Percentiles rank a stretch among this genome's conserved stretches.
These are phyloP conservation scores for Candida chilensis DNA, from an alignment of 805 yeast species.

Conservation along the genomic window DNA sequence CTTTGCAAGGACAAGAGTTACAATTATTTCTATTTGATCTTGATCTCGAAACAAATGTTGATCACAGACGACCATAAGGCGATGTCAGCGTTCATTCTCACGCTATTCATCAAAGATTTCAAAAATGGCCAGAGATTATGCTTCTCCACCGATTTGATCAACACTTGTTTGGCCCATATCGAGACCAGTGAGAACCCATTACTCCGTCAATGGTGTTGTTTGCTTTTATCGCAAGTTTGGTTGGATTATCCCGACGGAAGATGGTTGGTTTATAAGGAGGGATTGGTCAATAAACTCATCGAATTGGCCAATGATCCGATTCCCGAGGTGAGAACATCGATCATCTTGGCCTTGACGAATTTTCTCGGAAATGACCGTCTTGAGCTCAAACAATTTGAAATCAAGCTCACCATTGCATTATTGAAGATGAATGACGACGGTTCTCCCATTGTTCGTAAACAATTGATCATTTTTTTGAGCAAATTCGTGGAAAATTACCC, in stretches of 20 bases:
- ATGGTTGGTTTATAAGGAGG: constrained; percentile 58
- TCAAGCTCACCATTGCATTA: constrained; percentile 59
- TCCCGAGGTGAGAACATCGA: constrained; percentile 89
- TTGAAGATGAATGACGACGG: constrained; percentile 75
- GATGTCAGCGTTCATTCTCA: constrained; percentile 85
- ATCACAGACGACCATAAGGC: constrained; percentile 75
- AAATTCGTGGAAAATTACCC: constrained; percentile 61
- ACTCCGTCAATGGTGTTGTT: constrained; percentile 86
- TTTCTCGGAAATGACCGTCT: constrained; percentile 36
- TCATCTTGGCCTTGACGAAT: constrained; percentile 62
- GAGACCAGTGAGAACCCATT: constrained; percentile 75
- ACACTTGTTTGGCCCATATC: constrained; percentile 56
- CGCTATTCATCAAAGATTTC: constrained; percentile 77
- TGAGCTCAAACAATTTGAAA: constrained; percentile 59
- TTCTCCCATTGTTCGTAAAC: constrained; percentile 81
- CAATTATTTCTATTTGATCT: constrained; percentile 74
- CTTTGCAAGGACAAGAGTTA: constrained; percentile 86
- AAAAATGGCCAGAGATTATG: constrained; percentile 74
- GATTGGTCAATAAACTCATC: constrained; percentile 46
- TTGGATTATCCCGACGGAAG: constrained; percentile 65
- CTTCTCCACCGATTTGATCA: constrained; percentile 62
- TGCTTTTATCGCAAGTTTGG: constrained; percentile 73
- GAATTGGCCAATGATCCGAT: constrained; percentile 74
- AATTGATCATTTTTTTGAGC: constrained; percentile 69
- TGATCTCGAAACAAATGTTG: constrained; percentile 35